These are phyloP conservation scores for Xylariaceae sp. DNA, from an alignment of 2,329 filamentous ascomycete genomes.

Conservation along the genomic window DNA sequence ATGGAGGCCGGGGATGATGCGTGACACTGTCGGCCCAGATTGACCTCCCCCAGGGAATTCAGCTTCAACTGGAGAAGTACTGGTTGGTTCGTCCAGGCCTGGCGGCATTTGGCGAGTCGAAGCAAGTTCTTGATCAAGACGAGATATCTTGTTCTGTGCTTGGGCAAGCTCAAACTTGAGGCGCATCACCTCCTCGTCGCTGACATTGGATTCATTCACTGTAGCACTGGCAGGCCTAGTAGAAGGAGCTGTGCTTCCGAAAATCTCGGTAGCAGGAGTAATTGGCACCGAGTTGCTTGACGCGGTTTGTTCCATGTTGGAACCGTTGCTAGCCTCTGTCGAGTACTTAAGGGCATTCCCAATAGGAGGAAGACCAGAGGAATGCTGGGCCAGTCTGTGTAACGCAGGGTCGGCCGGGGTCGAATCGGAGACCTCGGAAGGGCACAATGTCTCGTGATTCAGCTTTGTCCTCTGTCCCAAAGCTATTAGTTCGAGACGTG, in stretches of 20 bases:
- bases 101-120: conserved; percentile 67
- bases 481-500: conserved; percentile 1
- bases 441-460: conserved; percentile 49
- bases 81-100: conserved; percentile 58
- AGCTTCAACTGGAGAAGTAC: conserved; percentile 39
- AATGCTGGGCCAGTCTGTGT: conserved; percentile 76
- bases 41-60: conserved; percentile 36
- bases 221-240: conserved; percentile 60
- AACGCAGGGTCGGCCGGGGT: conserved; percentile 75
- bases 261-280: conserved; percentile 65
- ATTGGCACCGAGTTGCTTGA: conserved; percentile 67
- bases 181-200: conserved; percentile 67
- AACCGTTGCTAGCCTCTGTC: conserved; percentile 47
- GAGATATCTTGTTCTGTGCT: conserved; percentile 73
- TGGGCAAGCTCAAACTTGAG: conserved; percentile 75
- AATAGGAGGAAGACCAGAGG: conserved; percentile 65
- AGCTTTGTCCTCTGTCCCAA: conserved; percentile 33
- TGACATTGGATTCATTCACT: conserved; percentile 48
- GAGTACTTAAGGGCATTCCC: conserved; percentile 57
- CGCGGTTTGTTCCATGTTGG: conserved; percentile 54
- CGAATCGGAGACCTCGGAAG: conserved; percentile 45
- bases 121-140: conserved; percentile 74
- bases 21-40: conserved; percentile 43
- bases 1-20: conserved; percentile 30
- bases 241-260: conserved; percentile 55